phyloP scores from a whole-genome alignment of 106 monocot genomes.

The Cymbidium sinense region DNA sequence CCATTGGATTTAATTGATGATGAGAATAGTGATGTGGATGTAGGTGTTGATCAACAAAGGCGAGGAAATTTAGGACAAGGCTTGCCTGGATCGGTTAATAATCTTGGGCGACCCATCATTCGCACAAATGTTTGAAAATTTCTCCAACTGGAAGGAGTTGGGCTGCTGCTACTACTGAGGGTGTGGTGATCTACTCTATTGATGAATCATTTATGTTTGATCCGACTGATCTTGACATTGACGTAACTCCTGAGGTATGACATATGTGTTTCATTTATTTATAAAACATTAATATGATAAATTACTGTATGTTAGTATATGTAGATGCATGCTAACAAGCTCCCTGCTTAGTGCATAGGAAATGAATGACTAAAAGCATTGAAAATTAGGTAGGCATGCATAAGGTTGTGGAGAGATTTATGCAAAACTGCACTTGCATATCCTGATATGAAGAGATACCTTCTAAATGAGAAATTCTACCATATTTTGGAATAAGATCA shows the following conservation, averaged over 20 bases:
- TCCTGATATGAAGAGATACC: too few species aligned
- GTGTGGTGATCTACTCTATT: constrained; percentile 82
- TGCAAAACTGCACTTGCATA: too few species aligned
- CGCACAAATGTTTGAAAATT: constrained; percentile 79
- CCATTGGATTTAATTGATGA: constrained; percentile 96
- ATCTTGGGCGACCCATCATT: constrained; percentile 66
- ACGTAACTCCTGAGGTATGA: constrained; percentile 90
- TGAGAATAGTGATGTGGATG: constrained; percentile 67
- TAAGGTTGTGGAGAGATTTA: too few species aligned
- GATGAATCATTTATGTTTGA: constrained; percentile 95
- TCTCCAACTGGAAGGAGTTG: constrained; percentile 95
- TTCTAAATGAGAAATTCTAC: too few species aligned
- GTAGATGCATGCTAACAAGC: too few species aligned
- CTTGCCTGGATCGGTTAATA: constrained; percentile 70
- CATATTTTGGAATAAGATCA: too few species aligned
- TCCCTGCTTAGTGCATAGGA: too few species aligned
- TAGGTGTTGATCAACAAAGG: constrained; percentile 70
- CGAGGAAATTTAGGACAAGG: constrained; percentile 42
- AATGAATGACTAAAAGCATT: background rate
- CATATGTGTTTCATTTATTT: constrained; percentile 3
- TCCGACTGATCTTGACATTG: constrained; percentile 89
- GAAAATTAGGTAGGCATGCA: too few species aligned
- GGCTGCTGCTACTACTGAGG: constrained; percentile 98
- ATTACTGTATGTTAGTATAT: too few species aligned
- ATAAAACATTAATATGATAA: background rate